phyloP scores from a whole-genome alignment of 2,329 filamentous ascomycete species.

The Monilinia polystroma region DNA sequence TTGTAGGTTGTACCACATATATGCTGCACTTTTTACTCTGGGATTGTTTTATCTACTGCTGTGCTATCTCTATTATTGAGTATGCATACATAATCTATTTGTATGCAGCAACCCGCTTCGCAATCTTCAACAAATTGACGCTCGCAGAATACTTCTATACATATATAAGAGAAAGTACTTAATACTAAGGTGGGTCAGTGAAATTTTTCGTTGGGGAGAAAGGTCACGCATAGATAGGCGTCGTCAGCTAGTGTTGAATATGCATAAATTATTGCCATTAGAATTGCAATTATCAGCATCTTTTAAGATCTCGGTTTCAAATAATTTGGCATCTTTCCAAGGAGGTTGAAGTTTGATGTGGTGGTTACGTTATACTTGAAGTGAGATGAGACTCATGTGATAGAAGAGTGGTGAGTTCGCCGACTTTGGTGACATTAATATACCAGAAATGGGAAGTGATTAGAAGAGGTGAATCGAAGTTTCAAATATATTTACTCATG shows the following conservation, averaged over 20 bases:
- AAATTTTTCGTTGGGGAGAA: no score
- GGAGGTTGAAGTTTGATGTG: neutral
- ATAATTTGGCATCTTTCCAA: neutral
- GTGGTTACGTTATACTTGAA: neutral
- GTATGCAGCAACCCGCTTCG: neutral
- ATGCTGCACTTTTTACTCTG: neutral
- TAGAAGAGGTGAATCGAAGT: neutral
- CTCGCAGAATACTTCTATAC: neutral
- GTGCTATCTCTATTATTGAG: neutral
- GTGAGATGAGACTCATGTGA: neutral
- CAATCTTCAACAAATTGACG: neutral
- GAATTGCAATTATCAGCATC: neutral
- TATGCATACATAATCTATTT: neutral
- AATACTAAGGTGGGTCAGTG: neutral
- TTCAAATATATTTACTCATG: neutral
- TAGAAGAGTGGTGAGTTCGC: neutral
- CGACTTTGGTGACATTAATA: neutral
- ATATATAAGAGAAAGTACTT: neutral
- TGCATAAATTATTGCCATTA: neutral
- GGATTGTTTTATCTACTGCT: neutral
- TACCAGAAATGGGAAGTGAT: neutral
- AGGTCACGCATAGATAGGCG: neutral
- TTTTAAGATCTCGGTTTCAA: no score
- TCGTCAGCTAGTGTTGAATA: constrained; percentile 3
- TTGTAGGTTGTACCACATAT: neutral